phyloP scores from a whole-genome alignment of 108 stramenopile species.

The Pseudonitzschia delicatissima region DNA sequence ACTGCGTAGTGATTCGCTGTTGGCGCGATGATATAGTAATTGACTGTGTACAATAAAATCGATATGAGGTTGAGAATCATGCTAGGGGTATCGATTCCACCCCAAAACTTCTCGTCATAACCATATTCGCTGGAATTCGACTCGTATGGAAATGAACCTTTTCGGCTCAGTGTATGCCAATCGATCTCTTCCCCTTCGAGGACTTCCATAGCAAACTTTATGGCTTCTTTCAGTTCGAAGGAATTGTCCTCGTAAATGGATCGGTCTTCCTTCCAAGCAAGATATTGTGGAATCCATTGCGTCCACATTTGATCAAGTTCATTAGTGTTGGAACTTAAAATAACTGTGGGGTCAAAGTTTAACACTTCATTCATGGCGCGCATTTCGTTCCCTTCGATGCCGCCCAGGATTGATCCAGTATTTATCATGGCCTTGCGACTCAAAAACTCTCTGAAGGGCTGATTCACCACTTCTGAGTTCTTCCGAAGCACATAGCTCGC shows the following conservation, averaged over 20 bases:
- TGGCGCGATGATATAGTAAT: conserved; percentile 71
- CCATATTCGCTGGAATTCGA: conserved; percentile 5
- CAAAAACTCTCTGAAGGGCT: conserved; percentile 52
- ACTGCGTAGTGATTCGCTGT: conserved; percentile 61
- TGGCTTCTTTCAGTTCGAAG: neutral
- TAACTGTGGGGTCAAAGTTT: conserved; percentile 33
- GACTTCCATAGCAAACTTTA: neutral
- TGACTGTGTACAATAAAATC: conserved; percentile 60
- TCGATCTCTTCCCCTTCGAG: conserved; percentile 9
- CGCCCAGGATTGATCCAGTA: conserved; percentile 43
- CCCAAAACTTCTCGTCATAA: conserved; percentile 32
- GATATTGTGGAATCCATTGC: conserved; percentile 1
- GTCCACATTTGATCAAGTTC: neutral
- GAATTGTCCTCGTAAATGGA: neutral
- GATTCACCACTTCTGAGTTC: conserved; percentile 38
- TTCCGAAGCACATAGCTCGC: conserved; percentile 40
- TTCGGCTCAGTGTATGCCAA: neutral
- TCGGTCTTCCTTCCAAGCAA: neutral
- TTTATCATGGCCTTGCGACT: conserved; percentile 54
- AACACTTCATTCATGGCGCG: conserved; percentile 47
- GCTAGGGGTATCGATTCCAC: conserved; percentile 42
- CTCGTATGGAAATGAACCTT: neutral
- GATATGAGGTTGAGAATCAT: conserved; percentile 62
- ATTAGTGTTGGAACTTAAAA: neutral
- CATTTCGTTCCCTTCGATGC: conserved; percentile 43